phyloP scores from a whole-genome alignment of 2,329 filamentous ascomycete species.

The Hortaea werneckii region DNA sequence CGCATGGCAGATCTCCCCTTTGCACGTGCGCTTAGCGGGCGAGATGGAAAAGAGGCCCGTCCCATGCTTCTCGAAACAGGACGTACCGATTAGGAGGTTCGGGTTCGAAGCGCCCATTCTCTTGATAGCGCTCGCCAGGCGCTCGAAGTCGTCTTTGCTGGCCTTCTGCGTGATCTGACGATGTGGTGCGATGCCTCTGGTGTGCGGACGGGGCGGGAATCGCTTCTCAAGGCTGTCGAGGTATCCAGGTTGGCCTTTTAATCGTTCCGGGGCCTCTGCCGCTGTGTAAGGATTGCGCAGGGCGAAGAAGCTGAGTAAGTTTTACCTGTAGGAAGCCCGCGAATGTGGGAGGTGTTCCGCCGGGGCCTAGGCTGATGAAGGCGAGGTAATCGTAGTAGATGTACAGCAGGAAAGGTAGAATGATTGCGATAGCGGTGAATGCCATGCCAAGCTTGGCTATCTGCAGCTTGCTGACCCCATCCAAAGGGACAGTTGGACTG shows the following conservation, averaged over 20 bases:
- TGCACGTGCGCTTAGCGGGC: conserved; percentile 55
- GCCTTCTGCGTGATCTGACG: conserved; percentile 63
- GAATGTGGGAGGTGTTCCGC: conserved; percentile 67
- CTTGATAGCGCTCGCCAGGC: conserved; percentile 45
- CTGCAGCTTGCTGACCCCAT: background rate
- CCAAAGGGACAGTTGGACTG: background rate
- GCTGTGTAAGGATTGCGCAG: conserved; percentile 60
- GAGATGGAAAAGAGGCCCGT: conserved; percentile 61
- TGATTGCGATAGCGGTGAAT: conserved; percentile 4
- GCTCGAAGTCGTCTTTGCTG: conserved; percentile 42
- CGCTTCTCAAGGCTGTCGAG: conserved; percentile 53
- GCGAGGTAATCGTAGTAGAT: conserved; percentile 63
- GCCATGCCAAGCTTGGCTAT: conserved; percentile 1
- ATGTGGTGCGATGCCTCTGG: conserved; percentile 72
- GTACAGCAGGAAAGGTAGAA: conserved; percentile 8
- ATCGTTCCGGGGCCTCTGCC: conserved; percentile 41
- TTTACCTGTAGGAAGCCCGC: conserved; percentile 64
- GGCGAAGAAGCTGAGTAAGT: conserved; percentile 59
- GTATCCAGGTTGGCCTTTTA: conserved; percentile 49
- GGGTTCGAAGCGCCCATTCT: conserved; percentile 40
- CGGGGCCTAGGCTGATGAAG: conserved; percentile 68
- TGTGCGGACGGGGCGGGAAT: conserved; percentile 51
- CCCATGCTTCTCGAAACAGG: conserved; percentile 65
- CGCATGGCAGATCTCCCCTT: conserved; percentile 74
- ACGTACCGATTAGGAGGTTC: conserved; percentile 44